Conservation (phyloP, 1,284 basidiomycete genomes). For the Peniophora sp. region DNA sequence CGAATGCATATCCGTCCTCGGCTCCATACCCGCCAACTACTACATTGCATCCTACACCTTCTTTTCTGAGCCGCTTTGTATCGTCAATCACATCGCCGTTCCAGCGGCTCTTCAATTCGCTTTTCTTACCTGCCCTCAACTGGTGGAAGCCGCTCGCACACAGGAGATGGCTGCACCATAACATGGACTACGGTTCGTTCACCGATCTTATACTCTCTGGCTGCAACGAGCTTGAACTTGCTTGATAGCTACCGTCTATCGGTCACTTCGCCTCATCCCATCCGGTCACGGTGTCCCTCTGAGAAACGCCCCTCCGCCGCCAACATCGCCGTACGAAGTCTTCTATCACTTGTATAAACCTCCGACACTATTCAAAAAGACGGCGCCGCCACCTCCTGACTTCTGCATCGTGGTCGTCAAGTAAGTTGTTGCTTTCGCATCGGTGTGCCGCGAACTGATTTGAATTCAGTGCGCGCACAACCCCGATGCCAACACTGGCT, state of each 20-base stretch:
- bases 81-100: constrained; percentile 27
- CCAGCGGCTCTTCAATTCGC: constrained; percentile 19
- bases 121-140: constrained; percentile 26
- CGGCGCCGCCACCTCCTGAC: constrained; percentile 74
- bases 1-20: constrained; percentile 48
- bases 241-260: constrained; percentile 57
- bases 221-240: not conserved
- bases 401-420: constrained; percentile 84
- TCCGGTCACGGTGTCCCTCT: constrained; percentile 46
- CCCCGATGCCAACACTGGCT: constrained; percentile 63
- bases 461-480: constrained; percentile 54
- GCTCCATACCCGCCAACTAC: constrained; percentile 20
- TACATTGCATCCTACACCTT: constrained; percentile 4
- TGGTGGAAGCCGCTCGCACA: constrained; percentile 57
- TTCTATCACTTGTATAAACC: constrained; percentile 96
- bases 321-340: constrained; percentile 62
- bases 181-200: constrained; percentile 40
- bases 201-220: not conserved
- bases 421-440: constrained; percentile 34
- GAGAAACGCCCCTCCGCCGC: constrained; percentile 8
- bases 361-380: constrained; percentile 75
- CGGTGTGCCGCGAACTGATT: constrained; percentile 1
- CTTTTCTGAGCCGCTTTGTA: constrained; percentile 24
- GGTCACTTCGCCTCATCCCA: constrained; percentile 68
- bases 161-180: constrained; percentile 35